These are phyloP conservation scores for Pisolithus albus DNA, from an alignment of 768 basidiomycete species.

Conservation along the genomic window DNA sequence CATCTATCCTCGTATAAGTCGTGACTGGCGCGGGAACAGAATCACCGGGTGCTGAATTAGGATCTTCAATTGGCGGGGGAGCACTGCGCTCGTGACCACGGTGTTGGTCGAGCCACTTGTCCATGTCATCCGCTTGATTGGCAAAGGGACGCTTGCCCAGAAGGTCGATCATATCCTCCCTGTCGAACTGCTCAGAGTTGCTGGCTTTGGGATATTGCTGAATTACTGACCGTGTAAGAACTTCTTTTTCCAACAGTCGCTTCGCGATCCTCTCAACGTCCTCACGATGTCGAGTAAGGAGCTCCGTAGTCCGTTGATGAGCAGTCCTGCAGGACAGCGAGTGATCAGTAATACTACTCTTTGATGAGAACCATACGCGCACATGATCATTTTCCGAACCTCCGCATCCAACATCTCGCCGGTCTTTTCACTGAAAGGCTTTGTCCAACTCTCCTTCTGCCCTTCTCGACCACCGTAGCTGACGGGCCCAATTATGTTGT, in stretches of 20 bases:
- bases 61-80: slow-evolving; percentile 56
- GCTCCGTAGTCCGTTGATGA: slow-evolving; percentile 73
- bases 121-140: slow-evolving; percentile 87
- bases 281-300: slow-evolving; percentile 73
- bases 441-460: slow-evolving; percentile 84
- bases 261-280: slow-evolving; percentile 94
- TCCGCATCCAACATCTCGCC: slow-evolving; percentile 87
- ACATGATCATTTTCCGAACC: slow-evolving; percentile 95
- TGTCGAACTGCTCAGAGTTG: slow-evolving; percentile 21
- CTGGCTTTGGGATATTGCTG: slow-evolving; percentile 1
- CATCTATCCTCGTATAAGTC: slow-evolving; percentile 34
- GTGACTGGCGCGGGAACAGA: slow-evolving; percentile 46
- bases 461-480: slow-evolving; percentile 90
- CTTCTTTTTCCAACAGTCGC: slow-evolving; percentile 88
- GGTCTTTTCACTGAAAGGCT: slow-evolving; percentile 97
- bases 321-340: slow-evolving; percentile 44
- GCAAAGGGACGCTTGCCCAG: slow-evolving; percentile 78
- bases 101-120: slow-evolving; percentile 91
- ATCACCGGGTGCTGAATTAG: slow-evolving; percentile 30
- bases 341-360: slow-evolving; percentile 4
- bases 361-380: slow-evolving; percentile 14
- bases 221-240: slow-evolving; percentile 73
- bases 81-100: slow-evolving; percentile 51
- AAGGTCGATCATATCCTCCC: slow-evolving; percentile 82
- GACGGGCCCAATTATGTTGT: slow-evolving; percentile 87